Conservation (phyloP, 1,284 basidiomycete species). For the Puccinia novopanici region DNA sequence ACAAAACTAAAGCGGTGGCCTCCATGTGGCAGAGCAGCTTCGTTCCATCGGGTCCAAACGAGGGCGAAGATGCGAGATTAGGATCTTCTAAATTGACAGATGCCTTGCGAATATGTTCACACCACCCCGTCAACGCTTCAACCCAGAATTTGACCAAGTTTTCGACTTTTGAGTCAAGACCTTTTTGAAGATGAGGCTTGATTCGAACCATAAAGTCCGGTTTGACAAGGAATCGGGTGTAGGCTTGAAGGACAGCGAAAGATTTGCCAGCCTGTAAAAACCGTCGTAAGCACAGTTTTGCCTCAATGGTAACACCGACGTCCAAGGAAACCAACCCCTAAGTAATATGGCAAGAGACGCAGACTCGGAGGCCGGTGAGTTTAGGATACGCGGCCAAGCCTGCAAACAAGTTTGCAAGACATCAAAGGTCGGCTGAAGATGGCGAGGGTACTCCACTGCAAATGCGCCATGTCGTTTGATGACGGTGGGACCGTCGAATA, state of each 20-base stretch:
- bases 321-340: conserved; percentile 79
- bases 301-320: conserved; percentile 61
- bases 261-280: conserved; percentile 48
- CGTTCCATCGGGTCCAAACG: conserved; percentile 36
- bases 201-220: conserved; percentile 44
- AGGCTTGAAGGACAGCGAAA: conserved; percentile 42
- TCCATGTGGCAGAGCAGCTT: conserved; percentile 47
- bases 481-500: conserved; percentile 55
- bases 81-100: conserved; percentile 19
- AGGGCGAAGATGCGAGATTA: not conserved
- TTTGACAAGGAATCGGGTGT: conserved; percentile 46
- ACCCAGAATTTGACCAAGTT: conserved; percentile 49
- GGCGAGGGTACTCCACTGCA: conserved; percentile 71
- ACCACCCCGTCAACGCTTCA: conserved; percentile 43
- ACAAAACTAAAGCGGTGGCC: conserved; percentile 34
- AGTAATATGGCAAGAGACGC: conserved; percentile 79
- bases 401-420: conserved; percentile 79
- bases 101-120: conserved; percentile 43
- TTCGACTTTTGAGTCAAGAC: conserved; percentile 38
- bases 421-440: conserved; percentile 69
- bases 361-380: conserved; percentile 62
- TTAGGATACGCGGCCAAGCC: conserved; percentile 78
- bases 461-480: conserved; percentile 64
- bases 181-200: conserved; percentile 47
- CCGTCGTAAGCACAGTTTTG: conserved; percentile 41